A percentile compares a stretch with the other conserved stretches of the same genome.
These are phyloP conservation scores for Trichoderma reesei DNA, from an alignment of 495 filamentous ascomycete genomes.

Conservation along the genomic window DNA sequence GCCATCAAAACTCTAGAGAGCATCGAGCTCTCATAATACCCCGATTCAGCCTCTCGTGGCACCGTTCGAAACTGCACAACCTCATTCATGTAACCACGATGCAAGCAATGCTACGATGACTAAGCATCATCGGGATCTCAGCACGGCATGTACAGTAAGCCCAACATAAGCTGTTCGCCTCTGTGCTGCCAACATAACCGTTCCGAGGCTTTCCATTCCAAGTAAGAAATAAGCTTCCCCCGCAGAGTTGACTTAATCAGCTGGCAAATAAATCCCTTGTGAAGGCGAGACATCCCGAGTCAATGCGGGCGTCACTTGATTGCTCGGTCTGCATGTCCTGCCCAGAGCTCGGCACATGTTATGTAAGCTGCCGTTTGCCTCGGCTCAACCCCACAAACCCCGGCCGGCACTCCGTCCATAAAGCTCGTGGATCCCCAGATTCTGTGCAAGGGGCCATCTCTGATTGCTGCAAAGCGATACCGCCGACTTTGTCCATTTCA, in stretches of 20 bases:
- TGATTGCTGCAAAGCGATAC: neutral
- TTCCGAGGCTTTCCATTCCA: too few species aligned
- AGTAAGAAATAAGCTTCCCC: constrained; percentile 1
- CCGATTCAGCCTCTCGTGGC: too few species aligned
- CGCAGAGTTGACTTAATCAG: neutral
- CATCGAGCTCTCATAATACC: too few species aligned
- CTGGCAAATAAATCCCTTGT: neutral
- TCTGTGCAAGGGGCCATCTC: too few species aligned
- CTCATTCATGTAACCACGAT: too few species aligned
- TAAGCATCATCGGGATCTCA: too few species aligned
- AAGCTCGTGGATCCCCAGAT: neutral
- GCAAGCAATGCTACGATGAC: too few species aligned
- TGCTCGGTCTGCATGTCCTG: neutral
- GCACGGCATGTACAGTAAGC: too few species aligned
- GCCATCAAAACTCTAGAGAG: too few species aligned
- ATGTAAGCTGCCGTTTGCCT: constrained; percentile 1
- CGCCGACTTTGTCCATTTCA: neutral
- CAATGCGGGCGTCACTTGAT: neutral
- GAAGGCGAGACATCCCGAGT: neutral
- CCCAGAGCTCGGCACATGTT: neutral
- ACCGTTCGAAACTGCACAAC: too few species aligned
- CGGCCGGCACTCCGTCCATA: constrained; percentile 1
- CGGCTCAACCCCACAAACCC: constrained; percentile 8
- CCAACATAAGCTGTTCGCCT: too few species aligned
- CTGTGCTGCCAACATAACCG: too few species aligned